Evolutionary conservation across 441 rosid genomes (phyloP), one percentile per base, ranked within the genome.

Genomic region (Flueggea neowawraea): DNA sequence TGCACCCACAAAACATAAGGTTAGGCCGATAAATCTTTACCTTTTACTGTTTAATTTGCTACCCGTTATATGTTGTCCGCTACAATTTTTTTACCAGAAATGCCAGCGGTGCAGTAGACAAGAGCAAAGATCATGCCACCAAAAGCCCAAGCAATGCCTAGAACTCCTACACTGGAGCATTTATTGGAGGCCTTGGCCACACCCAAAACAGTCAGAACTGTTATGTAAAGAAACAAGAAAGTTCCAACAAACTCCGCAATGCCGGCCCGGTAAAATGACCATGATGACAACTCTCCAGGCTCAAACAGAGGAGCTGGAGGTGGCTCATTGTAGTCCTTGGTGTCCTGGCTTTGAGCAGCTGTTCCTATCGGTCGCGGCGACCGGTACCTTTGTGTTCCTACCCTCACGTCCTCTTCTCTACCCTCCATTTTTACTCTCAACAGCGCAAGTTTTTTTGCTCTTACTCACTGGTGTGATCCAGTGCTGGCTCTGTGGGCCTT

Each of bases 111-210:
- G 11, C 97, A 87, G 78, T 90, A 90, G 41, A 90, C 96, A 32
- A 90, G 96, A 31, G 86, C 92, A 69, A 90, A 90, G 80, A 90
- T 90, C 96, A 90, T 90, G 69, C 97, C 97, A 52, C 97, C 95
- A 16, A 87, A 90, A 13, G 97, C 89, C 97, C 97, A 90, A 31
- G 97, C 95, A 13, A 90, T 90, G 43, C 97, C 97, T 71, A 84
- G 97, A 43, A 90, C 83, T 10, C 97, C 97, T 3, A 88, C 95
- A 0, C 93, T 78, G 0, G 75, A 43, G 61, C 95, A 88, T 83
- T 85, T 86, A 36, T 78, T 69, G 0, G 36, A 13, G 0, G 75
- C 54, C 68, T 79, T 86, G 51, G 65, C 63, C 16, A 86, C 95
- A 6, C 97, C 97, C 95, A 88, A 86, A 16, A 90, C 95, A 0